Evolutionary conservation across 108 stramenopile species (phyloP).

Genomic region (Fistulifera pelliculosa): DNA sequence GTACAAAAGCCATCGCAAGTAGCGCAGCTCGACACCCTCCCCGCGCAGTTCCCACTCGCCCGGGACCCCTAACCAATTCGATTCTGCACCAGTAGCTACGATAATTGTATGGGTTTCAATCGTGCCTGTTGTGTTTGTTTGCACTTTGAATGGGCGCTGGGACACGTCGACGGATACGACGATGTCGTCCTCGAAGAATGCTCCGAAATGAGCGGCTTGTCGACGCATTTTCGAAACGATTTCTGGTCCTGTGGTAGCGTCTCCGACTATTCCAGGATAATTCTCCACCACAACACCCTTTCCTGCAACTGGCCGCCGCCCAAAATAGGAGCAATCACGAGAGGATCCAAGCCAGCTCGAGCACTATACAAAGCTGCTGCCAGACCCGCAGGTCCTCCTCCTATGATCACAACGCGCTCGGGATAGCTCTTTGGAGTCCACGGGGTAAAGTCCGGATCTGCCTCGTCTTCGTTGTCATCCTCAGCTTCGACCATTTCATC

Average conservation of each 20-base stretch:
- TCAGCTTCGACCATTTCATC: conserved; percentile 72
- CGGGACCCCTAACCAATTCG: conserved; percentile 82
- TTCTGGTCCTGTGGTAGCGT: conserved; percentile 78
- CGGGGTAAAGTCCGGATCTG: conserved; percentile 51
- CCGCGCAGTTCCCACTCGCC: conserved; percentile 85
- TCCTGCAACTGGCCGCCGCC: conserved; percentile 85
- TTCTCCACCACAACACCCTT: conserved; percentile 94
- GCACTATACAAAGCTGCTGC: conserved; percentile 91
- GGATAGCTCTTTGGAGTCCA: conserved; percentile 55
- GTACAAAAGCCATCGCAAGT: conserved; percentile 94
- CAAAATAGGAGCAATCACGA: conserved; percentile 83
- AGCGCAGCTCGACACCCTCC: conserved; percentile 90
- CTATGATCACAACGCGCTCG: conserved; percentile 84
- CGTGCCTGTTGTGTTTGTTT: conserved; percentile 52
- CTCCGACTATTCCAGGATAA: conserved; percentile 73
- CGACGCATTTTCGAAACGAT: conserved; percentile 74
- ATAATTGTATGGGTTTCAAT: conserved; percentile 85
- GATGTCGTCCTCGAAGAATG: conserved; percentile 69
- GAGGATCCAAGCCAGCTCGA: conserved; percentile 76
- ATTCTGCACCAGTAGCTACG: conserved; percentile 91
- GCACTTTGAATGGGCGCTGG: conserved; percentile 47
- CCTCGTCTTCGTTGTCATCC: conserved; percentile 59
- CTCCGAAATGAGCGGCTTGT: conserved; percentile 79
- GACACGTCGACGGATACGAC: conserved; percentile 54
- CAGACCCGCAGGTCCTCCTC: conserved; percentile 90